Base-by-base conservation (phyloP, 169 alveolate genomes). In the Cryptosporidium baileyi region DNA sequence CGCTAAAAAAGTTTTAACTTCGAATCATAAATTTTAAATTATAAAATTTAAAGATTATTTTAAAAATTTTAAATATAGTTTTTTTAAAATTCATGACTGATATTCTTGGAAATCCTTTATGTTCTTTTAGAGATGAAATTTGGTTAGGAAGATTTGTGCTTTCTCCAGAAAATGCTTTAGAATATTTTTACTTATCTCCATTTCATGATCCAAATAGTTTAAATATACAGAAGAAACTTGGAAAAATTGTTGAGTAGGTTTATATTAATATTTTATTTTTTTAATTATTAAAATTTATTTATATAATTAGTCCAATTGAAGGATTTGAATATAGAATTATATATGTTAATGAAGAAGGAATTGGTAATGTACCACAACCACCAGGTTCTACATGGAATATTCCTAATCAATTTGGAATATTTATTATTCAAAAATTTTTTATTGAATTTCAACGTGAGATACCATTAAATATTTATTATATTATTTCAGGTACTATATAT, bases 361-460 rank as follows among this genome's bases (percentile, higher is more conserved):
- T 74, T 5, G 85, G 67, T 11, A 51, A 57, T 17, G 60, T 74
- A n/a, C 60, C 67, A 3, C 85, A 54, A 9, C 85, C 85, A 11
- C 85, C 85, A 9, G 85, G 85, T 30, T 74, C 85, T 11, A 74
- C 74, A 28, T 74, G 85, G 85, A 74, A 54, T 15, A 57, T 61
- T 26, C 85, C 85, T 7, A 74, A 74, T 44, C 85, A 74, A 41
- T 74, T 74, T 54, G 85, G 85, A 22, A 74, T 74, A 8, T 74
- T 74, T 38, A 59, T 74, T 7, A 74, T 74, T 13, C 85, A 74
- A 43, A 74, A 74, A 44, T 74, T 74, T 41, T 57, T 54, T 11
- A 51, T 74, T 54, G 74, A 74, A 41, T 57, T 54, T 45, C 85
- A 74, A 34, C 63, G 85, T 38, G 85, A 74, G 36, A 19, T 74